phyloP scores from a whole-genome alignment of 805 yeast species.

The Candida jianshihensis region DNA sequence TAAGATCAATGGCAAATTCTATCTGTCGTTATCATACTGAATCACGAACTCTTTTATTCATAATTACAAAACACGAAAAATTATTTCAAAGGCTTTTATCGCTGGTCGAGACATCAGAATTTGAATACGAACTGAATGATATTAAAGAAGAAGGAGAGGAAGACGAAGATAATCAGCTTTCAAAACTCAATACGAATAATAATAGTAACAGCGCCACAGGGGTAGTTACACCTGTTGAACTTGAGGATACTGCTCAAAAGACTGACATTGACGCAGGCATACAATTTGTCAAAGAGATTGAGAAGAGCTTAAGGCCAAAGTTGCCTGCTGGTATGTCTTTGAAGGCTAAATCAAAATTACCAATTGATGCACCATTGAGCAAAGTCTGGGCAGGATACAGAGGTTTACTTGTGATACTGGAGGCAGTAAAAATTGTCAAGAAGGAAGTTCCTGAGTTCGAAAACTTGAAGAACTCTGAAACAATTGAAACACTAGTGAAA shows the following conservation, averaged over 20 bases:
- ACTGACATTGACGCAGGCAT: constrained; percentile 3
- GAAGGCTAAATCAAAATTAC: constrained; percentile 47
- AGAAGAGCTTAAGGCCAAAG: constrained; percentile 38
- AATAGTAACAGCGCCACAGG: constrained; percentile 1
- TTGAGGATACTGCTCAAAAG: constrained; percentile 2
- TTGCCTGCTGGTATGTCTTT: constrained; percentile 57
- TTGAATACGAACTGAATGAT: constrained; percentile 4
- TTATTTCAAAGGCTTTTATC: constrained; percentile 16
- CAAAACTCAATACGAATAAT: constrained; percentile 3
- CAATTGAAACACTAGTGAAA: constrained; percentile 29
- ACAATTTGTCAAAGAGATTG: constrained; percentile 20
- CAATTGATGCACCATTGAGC: constrained; percentile 41
- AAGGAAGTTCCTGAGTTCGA: constrained; percentile 24
- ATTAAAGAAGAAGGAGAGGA: constrained; percentile 4
- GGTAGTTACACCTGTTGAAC: constrained; percentile 1
- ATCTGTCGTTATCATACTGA: constrained; percentile 43
- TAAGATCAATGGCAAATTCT: constrained; percentile 49
- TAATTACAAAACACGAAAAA: constrained; percentile 33
- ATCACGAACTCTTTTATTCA: constrained; percentile 47
- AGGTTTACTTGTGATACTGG: constrained; percentile 35
- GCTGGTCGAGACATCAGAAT: constrained; percentile 5
- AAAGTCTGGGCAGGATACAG: constrained; percentile 48
- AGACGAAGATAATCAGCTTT: constrained; percentile 5
- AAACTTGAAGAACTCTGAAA: constrained; percentile 17
- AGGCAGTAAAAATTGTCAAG: constrained; percentile 24